Evolutionary conservation across 2,329 filamentous ascomycete genomes (phyloP).

Genomic region (Bipolaris bicolor): DNA sequence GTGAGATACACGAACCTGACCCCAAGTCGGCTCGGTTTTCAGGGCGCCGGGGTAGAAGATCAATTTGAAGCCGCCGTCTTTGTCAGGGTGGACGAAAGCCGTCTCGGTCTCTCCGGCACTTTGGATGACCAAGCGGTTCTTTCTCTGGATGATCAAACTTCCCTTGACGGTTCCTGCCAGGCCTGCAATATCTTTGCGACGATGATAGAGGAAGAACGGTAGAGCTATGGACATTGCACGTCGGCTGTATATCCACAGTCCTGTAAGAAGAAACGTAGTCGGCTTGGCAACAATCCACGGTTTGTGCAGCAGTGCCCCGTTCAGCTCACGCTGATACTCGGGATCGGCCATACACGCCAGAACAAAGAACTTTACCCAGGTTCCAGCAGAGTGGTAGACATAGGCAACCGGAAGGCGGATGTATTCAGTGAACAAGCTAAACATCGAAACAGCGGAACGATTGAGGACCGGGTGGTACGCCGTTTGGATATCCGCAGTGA

Average conservation of each 20-base stretch:
- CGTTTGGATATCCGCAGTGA: conserved; percentile 41
- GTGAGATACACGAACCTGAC: conserved; percentile 55
- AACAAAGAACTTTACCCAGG: conserved; percentile 56
- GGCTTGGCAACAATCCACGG: conserved; percentile 47
- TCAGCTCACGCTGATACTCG: conserved; percentile 59
- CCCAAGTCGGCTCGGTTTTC: conserved; percentile 54
- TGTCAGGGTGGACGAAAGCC: conserved; percentile 53
- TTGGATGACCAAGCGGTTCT: conserved; percentile 55
- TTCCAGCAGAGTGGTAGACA: conserved; percentile 53
- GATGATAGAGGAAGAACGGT: conserved; percentile 57
- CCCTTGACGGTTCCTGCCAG: conserved; percentile 59
- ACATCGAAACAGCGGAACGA: conserved; percentile 33
- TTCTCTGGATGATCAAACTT: conserved; percentile 56
- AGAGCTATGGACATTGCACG: conserved; percentile 53
- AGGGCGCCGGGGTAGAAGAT: conserved; percentile 47
- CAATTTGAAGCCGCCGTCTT: conserved; percentile 48
- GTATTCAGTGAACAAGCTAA: conserved; percentile 31
- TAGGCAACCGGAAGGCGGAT: conserved; percentile 48
- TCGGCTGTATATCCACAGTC: conserved; percentile 58
- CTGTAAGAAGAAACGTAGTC: conserved; percentile 51
- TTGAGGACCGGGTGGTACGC: conserved; percentile 41
- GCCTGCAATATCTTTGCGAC: conserved; percentile 55
- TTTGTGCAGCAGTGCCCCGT: conserved; percentile 51
- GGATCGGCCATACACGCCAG: conserved; percentile 59
- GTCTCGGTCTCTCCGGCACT: conserved; percentile 57